Evolutionary conservation across 1,284 basidiomycete genomes (phyloP).

Genomic region (Sutorius eximius): DNA sequence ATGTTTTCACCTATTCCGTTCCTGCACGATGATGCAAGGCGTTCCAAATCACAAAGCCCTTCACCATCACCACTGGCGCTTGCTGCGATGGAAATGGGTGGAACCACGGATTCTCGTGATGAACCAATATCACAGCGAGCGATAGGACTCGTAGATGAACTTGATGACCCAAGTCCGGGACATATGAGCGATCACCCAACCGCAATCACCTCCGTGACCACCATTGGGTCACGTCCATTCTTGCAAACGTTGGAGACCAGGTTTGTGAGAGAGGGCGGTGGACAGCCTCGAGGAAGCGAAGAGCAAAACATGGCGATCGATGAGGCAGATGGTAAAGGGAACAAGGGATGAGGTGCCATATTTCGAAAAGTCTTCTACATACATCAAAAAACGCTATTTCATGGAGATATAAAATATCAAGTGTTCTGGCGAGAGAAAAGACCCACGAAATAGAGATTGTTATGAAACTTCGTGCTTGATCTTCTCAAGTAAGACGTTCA

Average conservation of each 20-base stretch:
- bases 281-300: conserved; percentile 30
- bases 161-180: conserved; percentile 78
- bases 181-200: conserved; percentile 79
- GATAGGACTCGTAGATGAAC: conserved; percentile 76
- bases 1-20: conserved; percentile 84
- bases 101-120: conserved; percentile 27
- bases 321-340: conserved; percentile 62
- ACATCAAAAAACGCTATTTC: background rate
- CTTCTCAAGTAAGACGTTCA: conserved; percentile 75
- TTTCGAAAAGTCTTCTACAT: background rate
- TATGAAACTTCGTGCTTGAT: conserved; percentile 59
- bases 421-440: background rate
- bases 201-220: conserved; percentile 66
- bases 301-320: conserved; percentile 43
- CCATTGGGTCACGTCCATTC: conserved; percentile 46
- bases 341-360: conserved; percentile 35
- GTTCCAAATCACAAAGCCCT: conserved; percentile 72
- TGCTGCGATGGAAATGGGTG: conserved; percentile 35
- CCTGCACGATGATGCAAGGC: conserved; percentile 72
- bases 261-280: conserved; percentile 54
- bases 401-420: background rate
- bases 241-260: conserved; percentile 59
- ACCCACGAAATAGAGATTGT: conserved; percentile 2
- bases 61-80: conserved; percentile 70
- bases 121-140: conserved; percentile 47